Evolutionary conservation across 1,139 yeast species (phyloP), one percentile per base, ranked within the genome.

Genomic region (Debaryomyces sp.): DNA sequence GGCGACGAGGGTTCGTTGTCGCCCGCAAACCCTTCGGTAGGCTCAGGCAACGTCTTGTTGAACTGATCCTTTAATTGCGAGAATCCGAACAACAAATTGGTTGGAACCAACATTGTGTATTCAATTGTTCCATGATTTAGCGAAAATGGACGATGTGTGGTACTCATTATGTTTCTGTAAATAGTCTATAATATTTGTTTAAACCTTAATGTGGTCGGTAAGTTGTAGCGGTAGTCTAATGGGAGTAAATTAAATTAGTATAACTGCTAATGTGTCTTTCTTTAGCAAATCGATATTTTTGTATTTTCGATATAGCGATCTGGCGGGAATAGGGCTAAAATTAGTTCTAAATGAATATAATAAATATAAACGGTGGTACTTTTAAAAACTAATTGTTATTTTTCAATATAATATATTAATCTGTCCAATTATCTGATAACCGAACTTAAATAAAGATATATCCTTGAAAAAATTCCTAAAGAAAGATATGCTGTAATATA

Each of bases 1-100:
- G 95, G 85, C 43, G 95, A 85, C 41, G 92, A 73, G 39, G 97
- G 97, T 71, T 90, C 98, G 54, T 89, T 86, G 59, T 90, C 97
- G 51, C 82, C 88, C 45, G 94, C 94, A 60, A 80, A 85, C 21
- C 87, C 95, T 62, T 89, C 97, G 38, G 97, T 87, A 41, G 87
- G 84, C 45, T 78, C 80, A 21, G 97, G 97, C 58, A 91, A 80
- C 35, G 85, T 75, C 65, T 89, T 87, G 62, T 73, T 74, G 66
- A 94, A 94, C 66, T 86, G 96, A 58, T 91, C 96, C 61, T 89
- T 87, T 59, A 95, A 80, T 71, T 92, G 97, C 52, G 94, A 86
- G 64, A 89, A 89, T 61, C 85, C 82, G 63, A 89, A 83, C 64
- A 89, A 88, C 51, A 86, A 78, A 50, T 84, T 81, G 43, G 95